Evolutionary conservation across 2,329 filamentous ascomycete species (phyloP).

Genomic region (Botrytis medusae): DNA sequence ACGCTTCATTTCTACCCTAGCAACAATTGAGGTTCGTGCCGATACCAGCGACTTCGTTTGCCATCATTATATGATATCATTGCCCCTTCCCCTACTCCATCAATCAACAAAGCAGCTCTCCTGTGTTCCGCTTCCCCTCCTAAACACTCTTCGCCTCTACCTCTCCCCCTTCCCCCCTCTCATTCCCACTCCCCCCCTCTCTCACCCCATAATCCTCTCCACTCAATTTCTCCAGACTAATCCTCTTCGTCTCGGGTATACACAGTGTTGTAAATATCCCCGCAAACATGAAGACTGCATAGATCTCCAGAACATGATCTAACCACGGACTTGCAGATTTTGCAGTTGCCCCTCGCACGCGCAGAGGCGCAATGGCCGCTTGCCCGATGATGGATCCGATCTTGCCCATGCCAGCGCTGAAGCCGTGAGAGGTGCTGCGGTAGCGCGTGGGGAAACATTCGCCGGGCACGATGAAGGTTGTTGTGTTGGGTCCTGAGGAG

Average conservation of each 20-base stretch:
- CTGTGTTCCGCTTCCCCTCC: neutral
- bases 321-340: conserved; percentile 50
- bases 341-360: conserved; percentile 44
- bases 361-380: conserved; percentile 56
- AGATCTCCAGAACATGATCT: conserved; percentile 73
- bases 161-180: neutral
- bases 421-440: conserved; percentile 40
- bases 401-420: conserved; percentile 42
- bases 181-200: neutral
- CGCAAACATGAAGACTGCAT: conserved; percentile 76
- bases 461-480: conserved; percentile 43
- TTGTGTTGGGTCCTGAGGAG: conserved; percentile 28
- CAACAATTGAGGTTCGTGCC: neutral
- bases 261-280: conserved; percentile 68
- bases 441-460: conserved; percentile 42
- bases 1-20: neutral
- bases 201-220: neutral
- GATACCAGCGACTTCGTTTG: neutral
- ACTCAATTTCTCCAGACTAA: conserved; percentile 64
- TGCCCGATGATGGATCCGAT: conserved; percentile 41
- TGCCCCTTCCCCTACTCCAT: neutral
- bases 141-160: neutral
- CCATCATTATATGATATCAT: neutral
- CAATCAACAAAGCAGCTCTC: neutral
- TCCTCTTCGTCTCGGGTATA: conserved; percentile 74